These are phyloP conservation scores for Plasmopara muralis DNA, from an alignment of 352 stramenopile species.

Conservation along the genomic window DNA sequence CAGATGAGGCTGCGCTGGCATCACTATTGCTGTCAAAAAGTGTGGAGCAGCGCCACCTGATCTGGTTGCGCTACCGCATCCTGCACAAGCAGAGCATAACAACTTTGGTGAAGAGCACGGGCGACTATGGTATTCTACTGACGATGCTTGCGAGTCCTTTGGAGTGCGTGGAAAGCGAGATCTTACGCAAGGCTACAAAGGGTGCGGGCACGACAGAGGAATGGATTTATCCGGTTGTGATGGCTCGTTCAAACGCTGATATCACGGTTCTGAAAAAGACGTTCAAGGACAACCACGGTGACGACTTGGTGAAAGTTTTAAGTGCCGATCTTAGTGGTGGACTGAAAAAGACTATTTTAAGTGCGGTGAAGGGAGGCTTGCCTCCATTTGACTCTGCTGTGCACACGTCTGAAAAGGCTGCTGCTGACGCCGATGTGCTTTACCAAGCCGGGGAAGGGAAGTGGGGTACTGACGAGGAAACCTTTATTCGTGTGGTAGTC, in stretches of 20 bases:
- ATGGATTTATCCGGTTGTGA: too few species aligned
- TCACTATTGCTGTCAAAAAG: too few species aligned
- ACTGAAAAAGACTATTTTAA: constrained; percentile 54
- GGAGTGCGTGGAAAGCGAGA: constrained; percentile 46
- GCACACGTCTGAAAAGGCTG: constrained; percentile 46
- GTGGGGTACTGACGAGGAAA: constrained; percentile 9
- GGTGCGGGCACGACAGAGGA: constrained; percentile 35
- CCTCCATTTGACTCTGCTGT: constrained; percentile 38
- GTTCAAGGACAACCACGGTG: constrained; percentile 44
- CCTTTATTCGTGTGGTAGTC: constrained; percentile 11
- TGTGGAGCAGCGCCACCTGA: too few species aligned
- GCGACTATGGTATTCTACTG: constrained; percentile 16
- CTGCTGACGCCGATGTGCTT: constrained; percentile 38
- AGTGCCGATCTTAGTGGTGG: constrained; percentile 46
- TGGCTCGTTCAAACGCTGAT: too few species aligned
- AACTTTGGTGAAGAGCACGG: too few species aligned
- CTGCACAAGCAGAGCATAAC: too few species aligned
- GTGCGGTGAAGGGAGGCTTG: constrained; percentile 19
- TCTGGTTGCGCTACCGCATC: too few species aligned
- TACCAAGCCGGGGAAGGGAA: constrained; percentile 30
- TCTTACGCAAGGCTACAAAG: constrained; percentile 53
- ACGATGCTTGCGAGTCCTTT: constrained; percentile 35
- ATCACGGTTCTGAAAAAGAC: neutral
- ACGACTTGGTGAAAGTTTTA: constrained; percentile 45
- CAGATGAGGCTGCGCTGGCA: constrained; percentile 8